phyloP scores from a whole-genome alignment of 2,329 filamentous ascomycete genomes.

The Trichoderma polysporum region DNA sequence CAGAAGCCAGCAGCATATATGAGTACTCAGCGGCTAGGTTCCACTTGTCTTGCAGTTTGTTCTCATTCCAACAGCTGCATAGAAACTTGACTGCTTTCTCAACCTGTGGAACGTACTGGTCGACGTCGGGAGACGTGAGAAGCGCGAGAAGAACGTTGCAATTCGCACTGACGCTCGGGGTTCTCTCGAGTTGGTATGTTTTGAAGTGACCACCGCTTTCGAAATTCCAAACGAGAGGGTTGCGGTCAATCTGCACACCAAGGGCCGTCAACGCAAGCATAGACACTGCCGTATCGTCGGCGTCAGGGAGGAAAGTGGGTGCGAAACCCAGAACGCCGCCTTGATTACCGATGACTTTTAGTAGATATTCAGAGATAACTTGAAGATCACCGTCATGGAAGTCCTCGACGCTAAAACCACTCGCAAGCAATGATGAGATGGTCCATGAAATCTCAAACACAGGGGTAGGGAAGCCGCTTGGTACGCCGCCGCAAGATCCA shows the following conservation, averaged over 20 bases:
- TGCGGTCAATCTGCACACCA: background rate
- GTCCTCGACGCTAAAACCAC: background rate
- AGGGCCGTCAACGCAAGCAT: conserved; percentile 16
- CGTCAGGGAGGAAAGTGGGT: conserved; percentile 19
- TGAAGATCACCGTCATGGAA: background rate
- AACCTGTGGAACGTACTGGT: conserved; percentile 19
- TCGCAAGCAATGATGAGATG: background rate
- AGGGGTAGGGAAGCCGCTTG: conserved; percentile 22
- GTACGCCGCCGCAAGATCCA: conserved; percentile 17
- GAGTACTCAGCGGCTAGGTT: background rate
- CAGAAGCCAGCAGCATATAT: background rate
- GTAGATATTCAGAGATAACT: background rate
- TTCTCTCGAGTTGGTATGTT: conserved; percentile 21
- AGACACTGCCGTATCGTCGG: conserved; percentile 25
- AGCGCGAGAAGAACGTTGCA: conserved; percentile 23
- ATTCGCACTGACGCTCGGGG: conserved; percentile 22
- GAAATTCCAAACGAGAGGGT: conserved; percentile 16
- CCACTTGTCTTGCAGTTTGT: conserved; percentile 24
- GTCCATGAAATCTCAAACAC: conserved; percentile 20
- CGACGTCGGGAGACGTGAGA: background rate
- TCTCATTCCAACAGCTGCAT: conserved; percentile 20
- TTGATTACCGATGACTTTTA: background rate
- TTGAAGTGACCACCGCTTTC: conserved; percentile 20
- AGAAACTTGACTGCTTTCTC: conserved; percentile 21
- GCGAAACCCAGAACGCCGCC: background rate